Base-by-base conservation (phyloP, 345 rosid species). In the Iberis pinnata region DNA sequence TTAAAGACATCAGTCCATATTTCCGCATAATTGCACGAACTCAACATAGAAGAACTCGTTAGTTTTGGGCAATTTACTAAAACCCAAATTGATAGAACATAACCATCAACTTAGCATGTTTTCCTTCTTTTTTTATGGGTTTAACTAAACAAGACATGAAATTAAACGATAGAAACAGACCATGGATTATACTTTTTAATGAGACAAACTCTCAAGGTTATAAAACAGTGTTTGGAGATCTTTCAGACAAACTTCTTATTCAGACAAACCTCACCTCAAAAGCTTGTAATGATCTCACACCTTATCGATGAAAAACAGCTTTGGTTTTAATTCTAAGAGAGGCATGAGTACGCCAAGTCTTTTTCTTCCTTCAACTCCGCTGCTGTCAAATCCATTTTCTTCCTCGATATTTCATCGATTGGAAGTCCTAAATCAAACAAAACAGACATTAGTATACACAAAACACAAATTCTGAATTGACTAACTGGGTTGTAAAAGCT, bases 331-430 rank as follows among this genome's bases (percentile, higher is more conserved):
- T 32, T 53, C 70, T 72, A 88, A 16, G 89, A 64, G 53, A 92
- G 89, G 73, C 98, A 92, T 2, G 98, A 92, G 83, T 92, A 92
- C 6, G 98, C 97, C 38, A 92, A 73, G 36, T 82, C 80, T 79
- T 92, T 92, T 78, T 92, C 98, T 87, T 92, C 98, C 2, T 67
- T 64, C 0, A 92, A 80, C 74, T 92, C 98, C 19, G 71, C 85
- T 45, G 93, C 96, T 0, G 98, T 92, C 61, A 63, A 60, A 68
- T 92, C 95, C 95, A 92, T 61, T 78, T 92, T 92, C 83, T 81
- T 92, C 83, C 98, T 81, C 6, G 98, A 92, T 36, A 80, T 71
- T 60, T 78, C 98, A 72, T 92, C 96, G 18, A 92, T 85, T 1
- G 68, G 49, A 39, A 92, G 95, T 3, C 85, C 98, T 92, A 25